A percentile compares a stretch with the other conserved stretches of the same genome.
These are phyloP conservation scores for Pseudognaphalium luteoalbum DNA, from an alignment of 129 eudicot genomes.

Conservation along the genomic window DNA sequence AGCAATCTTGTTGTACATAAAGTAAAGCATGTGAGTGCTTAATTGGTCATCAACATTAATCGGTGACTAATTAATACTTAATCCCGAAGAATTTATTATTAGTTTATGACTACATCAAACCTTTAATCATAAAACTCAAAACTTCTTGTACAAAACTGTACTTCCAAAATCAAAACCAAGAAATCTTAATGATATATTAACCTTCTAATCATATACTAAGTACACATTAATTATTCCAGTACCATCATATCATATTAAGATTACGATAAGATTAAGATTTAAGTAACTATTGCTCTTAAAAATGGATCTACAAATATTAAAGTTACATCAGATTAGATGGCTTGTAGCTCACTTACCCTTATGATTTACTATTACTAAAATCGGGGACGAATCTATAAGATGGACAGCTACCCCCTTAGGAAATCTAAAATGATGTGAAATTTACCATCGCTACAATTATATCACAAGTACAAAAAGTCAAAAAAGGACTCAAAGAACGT, in stretches of 20 bases:
- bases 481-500: background rate
- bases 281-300: background rate
- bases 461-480: background rate
- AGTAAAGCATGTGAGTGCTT: slow-evolving; percentile 40
- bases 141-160: background rate
- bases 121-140: slow-evolving; percentile 7
- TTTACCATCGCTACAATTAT: background rate
- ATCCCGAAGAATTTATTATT: slow-evolving; percentile 22
- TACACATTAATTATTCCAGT: background rate
- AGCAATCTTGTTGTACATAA: slow-evolving; percentile 35
- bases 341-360: slow-evolving; percentile 17
- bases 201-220: background rate
- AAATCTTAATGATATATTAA: background rate
- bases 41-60: slow-evolving; percentile 39
- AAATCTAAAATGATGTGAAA: no score
- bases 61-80: slow-evolving; percentile 14
- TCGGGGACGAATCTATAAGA: no score
- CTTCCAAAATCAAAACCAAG: slow-evolving; percentile 1
- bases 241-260: background rate
- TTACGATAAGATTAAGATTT: background rate
- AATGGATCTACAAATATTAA: background rate
- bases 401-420: no score
- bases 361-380: background rate
- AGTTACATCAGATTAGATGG: background rate
- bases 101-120: slow-evolving; percentile 27